Evolutionary conservation across 495 filamentous ascomycete genomes (phyloP), one percentile per base, ranked within the genome.

Genomic region (Ascobolus immersus): DNA sequence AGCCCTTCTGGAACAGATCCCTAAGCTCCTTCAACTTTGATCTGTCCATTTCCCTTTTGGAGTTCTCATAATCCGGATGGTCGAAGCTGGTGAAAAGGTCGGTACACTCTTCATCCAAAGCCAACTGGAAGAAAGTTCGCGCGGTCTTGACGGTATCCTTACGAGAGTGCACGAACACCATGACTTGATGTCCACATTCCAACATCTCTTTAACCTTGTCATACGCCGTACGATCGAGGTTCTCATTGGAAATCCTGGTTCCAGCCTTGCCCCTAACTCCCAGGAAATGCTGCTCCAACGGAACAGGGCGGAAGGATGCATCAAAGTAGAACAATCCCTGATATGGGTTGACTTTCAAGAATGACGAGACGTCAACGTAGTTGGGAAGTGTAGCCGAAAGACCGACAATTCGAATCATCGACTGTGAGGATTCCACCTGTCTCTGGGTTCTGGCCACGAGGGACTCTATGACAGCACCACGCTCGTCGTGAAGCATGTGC

Each of bases 401-500:
- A 23, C 86, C 86, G 30, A 99, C 71, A 35, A 94, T 89, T 9
- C 86, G 72, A 47, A 99, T 99, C 33, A 99, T 64, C 0, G 77
- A 90, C 52, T 99, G 86, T 0, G 89, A 93, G 51, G 84, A 92
- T 54, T 99, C 86, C 0, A 99, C 86, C 43, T 99, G 86, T 28
- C 86, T 65, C 55, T 93, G 71, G 1, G 86, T 99, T 30, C 86
- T 67, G 4, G 86, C 86, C 12, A 94, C 86, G 31, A 99, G 57
- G 4, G 80, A 91, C 47, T 99, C 86, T 31, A 99, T 62, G 8
- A 99, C 89, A 4, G 86, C 80, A 44, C 86, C 86, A 45, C 86
- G 70, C 48, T 93, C 86, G 49, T 99, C 86, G 46, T 99, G 86
- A 42, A 99, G 71, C 86, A 99, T 99, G 44, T 99, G 86, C 2